Evolutionary conservation across 2,329 filamentous ascomycete genomes (phyloP).

Genomic region (Xylariaceae sp.): DNA sequence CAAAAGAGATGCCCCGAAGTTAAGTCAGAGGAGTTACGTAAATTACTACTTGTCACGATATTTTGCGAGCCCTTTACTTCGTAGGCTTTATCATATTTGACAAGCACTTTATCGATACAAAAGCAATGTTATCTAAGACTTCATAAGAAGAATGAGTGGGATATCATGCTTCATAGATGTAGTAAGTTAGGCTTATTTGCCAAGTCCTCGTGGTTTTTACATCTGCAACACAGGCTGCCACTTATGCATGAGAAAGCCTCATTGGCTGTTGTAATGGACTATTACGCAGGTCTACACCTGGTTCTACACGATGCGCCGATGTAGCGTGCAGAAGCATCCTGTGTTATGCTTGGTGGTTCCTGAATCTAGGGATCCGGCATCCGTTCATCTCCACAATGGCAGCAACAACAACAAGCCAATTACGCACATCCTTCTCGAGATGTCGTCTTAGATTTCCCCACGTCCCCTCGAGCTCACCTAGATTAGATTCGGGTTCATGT

Average conservation of each 20-base stretch:
- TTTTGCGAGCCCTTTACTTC: neutral
- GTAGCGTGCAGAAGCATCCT: constrained; percentile 18
- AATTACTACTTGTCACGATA: no score
- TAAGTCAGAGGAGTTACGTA: neutral
- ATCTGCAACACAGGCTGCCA: constrained; percentile 10
- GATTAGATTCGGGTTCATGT: constrained; percentile 17
- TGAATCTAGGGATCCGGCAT: constrained; percentile 17
- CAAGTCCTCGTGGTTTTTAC: constrained; percentile 5
- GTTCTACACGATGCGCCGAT: constrained; percentile 27
- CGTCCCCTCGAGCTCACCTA: constrained; percentile 6
- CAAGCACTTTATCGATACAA: no score
- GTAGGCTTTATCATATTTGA: no score
- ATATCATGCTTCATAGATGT: neutral
- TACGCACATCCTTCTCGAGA: constrained; percentile 3
- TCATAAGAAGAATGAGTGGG: neutral
- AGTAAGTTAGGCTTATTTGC: constrained; percentile 21
- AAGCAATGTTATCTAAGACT: neutral
- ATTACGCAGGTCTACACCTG: constrained; percentile 16
- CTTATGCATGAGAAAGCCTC: constrained; percentile 15
- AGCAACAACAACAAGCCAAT: constrained; percentile 3
- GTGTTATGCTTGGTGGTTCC: constrained; percentile 15
- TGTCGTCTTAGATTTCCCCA: constrained; percentile 5
- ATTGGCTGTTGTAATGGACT: constrained; percentile 25
- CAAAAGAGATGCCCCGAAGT: neutral
- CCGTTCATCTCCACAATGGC: constrained; percentile 13